Percentiles rank a stretch among this genome's conserved stretches.
These are phyloP conservation scores for California macrophylla DNA, from an alignment of 441 rosid species.

Conservation along the genomic window DNA sequence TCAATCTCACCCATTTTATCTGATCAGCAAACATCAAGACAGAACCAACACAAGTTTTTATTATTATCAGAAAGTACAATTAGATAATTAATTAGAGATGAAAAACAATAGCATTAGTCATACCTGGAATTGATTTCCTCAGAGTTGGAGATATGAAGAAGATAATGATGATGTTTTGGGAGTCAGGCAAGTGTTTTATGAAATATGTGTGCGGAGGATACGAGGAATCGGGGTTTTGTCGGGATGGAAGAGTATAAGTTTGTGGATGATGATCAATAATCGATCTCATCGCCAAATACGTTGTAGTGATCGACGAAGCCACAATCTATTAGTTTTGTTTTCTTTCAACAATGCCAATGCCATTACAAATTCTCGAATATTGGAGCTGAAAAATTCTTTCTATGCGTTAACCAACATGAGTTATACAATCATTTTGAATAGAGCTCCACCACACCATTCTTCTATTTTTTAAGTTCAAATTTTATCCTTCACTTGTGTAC, in stretches of 20 bases:
- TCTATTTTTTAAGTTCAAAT: too few species aligned
- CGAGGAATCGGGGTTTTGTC: background rate
- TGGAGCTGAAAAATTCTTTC: too few species aligned
- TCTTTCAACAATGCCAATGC: too few species aligned
- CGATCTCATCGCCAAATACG: background rate
- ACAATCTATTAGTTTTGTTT: background rate
- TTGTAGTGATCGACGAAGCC: background rate
- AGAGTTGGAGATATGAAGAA: background rate
- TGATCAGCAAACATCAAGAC: background rate
- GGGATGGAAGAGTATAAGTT: background rate
- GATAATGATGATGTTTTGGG: background rate
- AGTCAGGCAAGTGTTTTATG: background rate
- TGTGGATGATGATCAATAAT: background rate
- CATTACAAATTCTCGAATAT: too few species aligned
- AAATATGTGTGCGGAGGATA: background rate
- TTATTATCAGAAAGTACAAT: too few species aligned
- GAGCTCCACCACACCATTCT: too few species aligned
- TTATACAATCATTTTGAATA: too few species aligned
- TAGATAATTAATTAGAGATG: too few species aligned
- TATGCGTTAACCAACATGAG: too few species aligned
- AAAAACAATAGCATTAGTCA: too few species aligned
- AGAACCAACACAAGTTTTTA: too few species aligned
- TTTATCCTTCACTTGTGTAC: too few species aligned
- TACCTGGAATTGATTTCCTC: background rate
- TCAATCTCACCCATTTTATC: constrained; percentile 42